Base-by-base conservation (phyloP, 2,329 filamentous ascomycete species). In the Plenodomus lindquistii region DNA sequence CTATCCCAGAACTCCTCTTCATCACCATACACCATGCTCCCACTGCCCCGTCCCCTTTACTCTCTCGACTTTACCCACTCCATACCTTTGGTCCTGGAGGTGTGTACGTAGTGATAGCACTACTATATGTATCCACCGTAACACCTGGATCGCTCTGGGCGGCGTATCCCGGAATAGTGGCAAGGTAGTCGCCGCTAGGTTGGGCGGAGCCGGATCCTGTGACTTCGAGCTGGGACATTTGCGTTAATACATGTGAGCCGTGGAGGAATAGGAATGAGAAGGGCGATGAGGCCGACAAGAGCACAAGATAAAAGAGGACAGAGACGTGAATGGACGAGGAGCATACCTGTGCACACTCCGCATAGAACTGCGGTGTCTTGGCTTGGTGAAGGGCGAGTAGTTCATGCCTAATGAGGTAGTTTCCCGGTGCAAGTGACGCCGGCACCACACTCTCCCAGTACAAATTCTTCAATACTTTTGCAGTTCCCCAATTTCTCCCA, bases 311-410 rank as follows among this genome's bases (percentile, higher is more conserved):
- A n/a, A n/a, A n/a, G n/a, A n/a, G n/a, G n/a, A n/a, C n/a, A n/a
- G n/a, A n/a, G n/a, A n/a, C n/a, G n/a, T n/a, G n/a, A n/a, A n/a
- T n/a, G n/a, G n/a, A n/a, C n/a, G n/a, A n/a, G n/a, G n/a, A n/a
- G n/a, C 27, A 72, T 22, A 84, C 55, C 64, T 84, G 81, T 0
- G 80, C 81, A 53, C 81, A 84, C 63, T 83, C 81, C 7, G 80
- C 76, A 59, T 83, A 83, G 59, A 81, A 79, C 56, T 79, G 77
- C 1, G 77, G 77, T 1, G 58, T 55, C 48, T 81, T 80, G 27
- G 76, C 73, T 64, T 82, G 79, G 66, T 83, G 80, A 6, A 83
- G 75, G 37, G 81, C 81, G 24, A 84, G 72, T 44, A 83, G 69
- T 71, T 83, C 81, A 64, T 83, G 80, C 40, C 80, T 75, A 61